phyloP scores from a whole-genome alignment of 768 basidiomycete species.

The Amanita pseudoporphyria region DNA sequence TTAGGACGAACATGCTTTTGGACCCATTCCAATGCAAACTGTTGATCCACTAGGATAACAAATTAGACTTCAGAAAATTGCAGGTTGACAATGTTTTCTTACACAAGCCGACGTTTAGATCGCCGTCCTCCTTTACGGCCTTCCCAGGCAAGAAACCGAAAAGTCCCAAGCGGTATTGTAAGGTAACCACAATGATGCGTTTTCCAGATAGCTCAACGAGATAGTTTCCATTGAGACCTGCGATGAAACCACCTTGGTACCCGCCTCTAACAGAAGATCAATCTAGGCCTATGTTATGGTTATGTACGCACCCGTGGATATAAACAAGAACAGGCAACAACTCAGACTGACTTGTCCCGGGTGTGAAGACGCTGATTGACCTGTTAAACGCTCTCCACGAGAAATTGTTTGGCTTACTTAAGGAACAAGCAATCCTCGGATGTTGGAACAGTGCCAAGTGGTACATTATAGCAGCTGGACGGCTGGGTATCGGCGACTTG shows the following conservation, averaged over 20 bases:
- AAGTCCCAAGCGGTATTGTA: conserved; percentile 35
- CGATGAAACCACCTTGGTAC: conserved; percentile 21
- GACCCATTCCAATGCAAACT: conserved; percentile 34
- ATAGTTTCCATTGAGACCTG: conserved; percentile 22
- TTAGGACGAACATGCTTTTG: conserved; percentile 23
- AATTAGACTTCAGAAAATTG: not conserved
- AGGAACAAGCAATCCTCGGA: conserved; percentile 34
- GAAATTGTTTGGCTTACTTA: conserved; percentile 17
- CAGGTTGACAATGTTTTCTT: conserved; percentile 10
- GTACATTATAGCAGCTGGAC: conserved; percentile 21
- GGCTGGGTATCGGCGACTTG: conserved; percentile 24
- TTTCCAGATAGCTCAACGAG: conserved; percentile 26
- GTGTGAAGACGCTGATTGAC: conserved; percentile 23
- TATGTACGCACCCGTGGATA: conserved; percentile 29
- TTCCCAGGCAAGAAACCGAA: conserved; percentile 38
- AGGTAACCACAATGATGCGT: conserved; percentile 26
- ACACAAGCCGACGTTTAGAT: conserved; percentile 40
- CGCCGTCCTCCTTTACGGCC: conserved; percentile 31
- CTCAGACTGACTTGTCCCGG: conserved; percentile 18
- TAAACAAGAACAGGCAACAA: conserved; percentile 31
- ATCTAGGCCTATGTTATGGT: not conserved
- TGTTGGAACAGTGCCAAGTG: conserved; percentile 19
- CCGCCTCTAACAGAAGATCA: conserved; percentile 17
- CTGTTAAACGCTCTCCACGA: not conserved
- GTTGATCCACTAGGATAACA: conserved; percentile 28